Percentiles rank a stretch among this genome's conserved stretches.
Evolutionary conservation across 179 eudicot species (phyloP).

Genomic region (Spergularia azorica): DNA sequence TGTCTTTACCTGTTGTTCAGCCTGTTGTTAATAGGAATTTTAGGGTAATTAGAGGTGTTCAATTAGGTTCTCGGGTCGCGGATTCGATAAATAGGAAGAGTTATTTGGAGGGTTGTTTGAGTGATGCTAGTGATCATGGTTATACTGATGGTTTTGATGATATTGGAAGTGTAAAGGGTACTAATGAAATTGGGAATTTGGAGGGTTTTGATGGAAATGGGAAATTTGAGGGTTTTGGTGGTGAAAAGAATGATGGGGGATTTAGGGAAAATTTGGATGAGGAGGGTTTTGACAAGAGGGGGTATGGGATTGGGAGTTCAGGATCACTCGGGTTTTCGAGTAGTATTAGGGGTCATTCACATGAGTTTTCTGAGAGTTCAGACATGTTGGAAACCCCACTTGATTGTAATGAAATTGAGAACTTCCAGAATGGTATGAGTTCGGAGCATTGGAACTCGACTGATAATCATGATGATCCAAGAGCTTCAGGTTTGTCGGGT

Average conservation of each 20-base stretch:
- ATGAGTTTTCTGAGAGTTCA: conserved; percentile 46
- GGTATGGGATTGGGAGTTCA: conserved; percentile 38
- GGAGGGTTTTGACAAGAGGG: background rate
- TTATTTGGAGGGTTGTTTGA: background rate
- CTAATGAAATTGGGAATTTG: background rate
- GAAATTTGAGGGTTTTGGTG: background rate
- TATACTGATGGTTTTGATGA: background rate
- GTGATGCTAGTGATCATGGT: conserved; percentile 16
- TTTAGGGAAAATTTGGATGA: conserved; percentile 13
- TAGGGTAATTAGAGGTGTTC: conserved; percentile 14
- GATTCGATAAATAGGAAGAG: background rate
- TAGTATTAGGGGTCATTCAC: conserved; percentile 37
- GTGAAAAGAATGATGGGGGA: background rate
- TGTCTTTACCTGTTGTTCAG: conserved; percentile 43
- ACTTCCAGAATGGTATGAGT: conserved; percentile 5
- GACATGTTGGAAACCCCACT: conserved; percentile 36
- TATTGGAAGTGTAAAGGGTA: background rate
- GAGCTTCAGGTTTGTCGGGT: conserved; percentile 28
- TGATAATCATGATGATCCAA: conserved; percentile 16
- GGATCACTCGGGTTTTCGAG: conserved; percentile 45
- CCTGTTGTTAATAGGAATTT: conserved; percentile 29
- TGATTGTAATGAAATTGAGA: conserved; percentile 26
- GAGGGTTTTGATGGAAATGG: conserved; percentile 18
- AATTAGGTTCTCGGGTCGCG: conserved; percentile 4
- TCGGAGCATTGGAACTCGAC: conserved; percentile 14